These are phyloP conservation scores for Dianthus caryophyllus DNA, from an alignment of 148 eudicot genomes.

Conservation along the genomic window DNA sequence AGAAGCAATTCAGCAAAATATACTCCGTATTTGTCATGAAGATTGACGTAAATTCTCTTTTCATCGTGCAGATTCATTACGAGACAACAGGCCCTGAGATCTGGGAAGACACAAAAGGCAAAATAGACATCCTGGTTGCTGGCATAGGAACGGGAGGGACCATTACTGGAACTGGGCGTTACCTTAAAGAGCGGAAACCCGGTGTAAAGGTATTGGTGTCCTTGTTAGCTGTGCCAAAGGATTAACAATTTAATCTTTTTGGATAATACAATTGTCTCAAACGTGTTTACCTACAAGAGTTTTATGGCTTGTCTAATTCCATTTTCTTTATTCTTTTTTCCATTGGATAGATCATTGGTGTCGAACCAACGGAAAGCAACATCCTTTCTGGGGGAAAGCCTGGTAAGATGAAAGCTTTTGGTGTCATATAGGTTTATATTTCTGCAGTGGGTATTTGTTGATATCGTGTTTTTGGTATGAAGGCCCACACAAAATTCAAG, in stretches of 20 bases:
- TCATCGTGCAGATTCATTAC: conserved; percentile 64
- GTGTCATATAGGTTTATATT: conserved; percentile 4
- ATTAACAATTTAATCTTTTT: background rate
- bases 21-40: background rate
- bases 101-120: conserved; percentile 98
- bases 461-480: conserved; percentile 24
- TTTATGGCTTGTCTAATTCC: background rate
- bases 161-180: conserved; percentile 80
- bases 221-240: conserved; percentile 3
- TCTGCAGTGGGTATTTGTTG: conserved; percentile 12
- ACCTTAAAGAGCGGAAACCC: conserved; percentile 72
- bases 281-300: background rate
- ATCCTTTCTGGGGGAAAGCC: conserved; percentile 96
- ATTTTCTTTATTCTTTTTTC: background rate
- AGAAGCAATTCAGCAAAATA: background rate
- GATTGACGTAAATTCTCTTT: background rate
- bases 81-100: conserved; percentile 99
- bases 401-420: conserved; percentile 45
- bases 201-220: conserved; percentile 49
- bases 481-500: conserved; percentile 99
- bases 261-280: background rate
- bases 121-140: conserved; percentile 86
- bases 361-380: conserved; percentile 95
- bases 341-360: conserved; percentile 65
- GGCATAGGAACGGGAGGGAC: conserved; percentile 99